Conservation (phyloP, 345 rosid species). For the Salix udensis region DNA sequence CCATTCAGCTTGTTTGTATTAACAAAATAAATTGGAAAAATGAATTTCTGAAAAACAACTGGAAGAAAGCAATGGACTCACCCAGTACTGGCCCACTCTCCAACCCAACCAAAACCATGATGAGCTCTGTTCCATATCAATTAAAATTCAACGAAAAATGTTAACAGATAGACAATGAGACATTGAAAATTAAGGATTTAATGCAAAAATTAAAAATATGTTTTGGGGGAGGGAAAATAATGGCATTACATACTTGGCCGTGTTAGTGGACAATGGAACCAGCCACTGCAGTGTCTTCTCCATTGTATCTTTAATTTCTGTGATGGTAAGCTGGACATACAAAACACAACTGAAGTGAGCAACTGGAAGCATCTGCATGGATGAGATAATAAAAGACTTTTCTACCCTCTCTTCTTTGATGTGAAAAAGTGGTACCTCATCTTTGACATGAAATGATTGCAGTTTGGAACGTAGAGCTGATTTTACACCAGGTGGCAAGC, state of each 20-base stretch:
- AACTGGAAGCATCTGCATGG: not conserved
- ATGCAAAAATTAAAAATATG: not conserved
- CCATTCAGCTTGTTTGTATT: not conserved
- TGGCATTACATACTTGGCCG: constrained; percentile 57
- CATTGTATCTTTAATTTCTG: constrained; percentile 72
- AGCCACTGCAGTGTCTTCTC: constrained; percentile 86
- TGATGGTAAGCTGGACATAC: constrained; percentile 45
- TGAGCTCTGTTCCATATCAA: constrained; percentile 19
- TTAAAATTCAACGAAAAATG: not conserved
- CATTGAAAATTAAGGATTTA: not conserved
- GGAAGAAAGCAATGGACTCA: constrained; percentile 5
- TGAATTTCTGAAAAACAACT: not conserved
- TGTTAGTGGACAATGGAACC: constrained; percentile 70
- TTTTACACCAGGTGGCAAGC: constrained; percentile 63
- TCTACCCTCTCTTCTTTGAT: not conserved
- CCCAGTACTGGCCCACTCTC: constrained; percentile 35
- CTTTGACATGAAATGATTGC: constrained; percentile 45
- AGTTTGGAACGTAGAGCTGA: constrained; percentile 53
- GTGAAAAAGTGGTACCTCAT: constrained; percentile 47
- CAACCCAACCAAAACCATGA: constrained; percentile 39
- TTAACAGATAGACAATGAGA: not conserved
- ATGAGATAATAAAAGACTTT: not conserved
- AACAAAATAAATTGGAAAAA: not conserved
- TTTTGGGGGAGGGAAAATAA: not conserved
- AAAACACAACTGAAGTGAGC: not conserved